Evolutionary conservation across 2,329 filamentous ascomycete species (phyloP).

Genomic region (Alternaria infectoria): DNA sequence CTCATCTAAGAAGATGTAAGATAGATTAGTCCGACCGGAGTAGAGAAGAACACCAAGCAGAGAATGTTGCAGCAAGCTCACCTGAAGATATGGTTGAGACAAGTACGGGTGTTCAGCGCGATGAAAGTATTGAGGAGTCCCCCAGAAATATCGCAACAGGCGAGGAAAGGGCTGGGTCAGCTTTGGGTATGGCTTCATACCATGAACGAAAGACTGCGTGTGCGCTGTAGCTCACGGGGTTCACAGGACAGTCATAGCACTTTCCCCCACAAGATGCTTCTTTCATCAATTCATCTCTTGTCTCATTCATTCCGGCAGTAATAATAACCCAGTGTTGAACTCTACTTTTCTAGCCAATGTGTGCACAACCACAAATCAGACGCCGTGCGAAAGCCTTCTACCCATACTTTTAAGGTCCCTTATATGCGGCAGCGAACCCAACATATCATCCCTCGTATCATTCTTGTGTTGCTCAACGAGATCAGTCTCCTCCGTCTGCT

Average conservation of each 20-base stretch:
- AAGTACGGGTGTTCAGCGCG: no score
- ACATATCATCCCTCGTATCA: background rate
- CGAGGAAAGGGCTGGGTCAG: no score
- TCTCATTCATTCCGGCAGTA: background rate
- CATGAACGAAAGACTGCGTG: background rate
- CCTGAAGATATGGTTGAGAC: no score
- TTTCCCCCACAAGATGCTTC: background rate
- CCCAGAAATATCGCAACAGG: no score
- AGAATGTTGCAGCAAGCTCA: no score
- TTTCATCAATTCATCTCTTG: background rate
- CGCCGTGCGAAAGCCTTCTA: constrained; percentile 49
- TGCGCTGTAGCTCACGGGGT: background rate
- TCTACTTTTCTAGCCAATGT: background rate
- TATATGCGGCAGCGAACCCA: constrained; percentile 6
- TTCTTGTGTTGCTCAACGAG: background rate
- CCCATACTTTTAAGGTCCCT: constrained; percentile 7
- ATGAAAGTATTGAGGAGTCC: no score
- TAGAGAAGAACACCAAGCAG: no score
- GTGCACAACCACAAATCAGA: constrained; percentile 4
- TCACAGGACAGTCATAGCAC: background rate
- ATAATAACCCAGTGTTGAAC: background rate
- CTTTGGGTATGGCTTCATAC: background rate
- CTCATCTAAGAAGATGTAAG: no score
- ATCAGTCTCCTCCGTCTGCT: background rate
- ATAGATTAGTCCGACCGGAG: no score